Evolutionary conservation across 148 eudicot genomes (phyloP), one percentile per base, ranked within the genome.

Genomic region (Rhododendron williamsianum): DNA sequence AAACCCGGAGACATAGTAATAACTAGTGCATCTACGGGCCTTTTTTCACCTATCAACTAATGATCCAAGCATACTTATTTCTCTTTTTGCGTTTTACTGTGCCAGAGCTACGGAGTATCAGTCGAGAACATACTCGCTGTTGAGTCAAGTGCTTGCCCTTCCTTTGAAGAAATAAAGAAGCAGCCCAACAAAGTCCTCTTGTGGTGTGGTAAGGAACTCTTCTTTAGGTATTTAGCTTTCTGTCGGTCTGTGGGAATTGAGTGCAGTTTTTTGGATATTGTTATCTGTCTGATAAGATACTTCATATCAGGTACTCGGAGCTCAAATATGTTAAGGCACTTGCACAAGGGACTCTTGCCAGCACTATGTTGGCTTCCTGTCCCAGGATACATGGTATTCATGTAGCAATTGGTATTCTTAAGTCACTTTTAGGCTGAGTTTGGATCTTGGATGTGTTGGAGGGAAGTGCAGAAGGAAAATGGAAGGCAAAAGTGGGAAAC

Each of bases 261-360:
- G 13, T 8, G 25, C 38, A 71, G 21, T 30, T 27, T 30, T 21
- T 41, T 60, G 16, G 18, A 19, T 54, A n/a, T 77, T 54, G n/a
- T 38, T 63, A 11, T 25, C 16, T 69, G 16, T 27, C 36, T 69
- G 74, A 69, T 69, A 69, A 3, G 12, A 10, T 27, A 23, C 6
- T 49, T n/a, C 30, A 36, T 5, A 16, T 35, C 81, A 96, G 99
- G 98, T 38, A 95, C 96, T 18, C 90, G 93, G 43, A 95, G 92
- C 76, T 95, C 98, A 0, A 96, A 96, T 82, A 91, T 95, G 0
- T 16, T 95, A 78, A 85, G 98, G 89, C 98, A 96, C 74, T 86
- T 96, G 88, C 94, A 96, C 46, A 95, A 94, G 60, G 97, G 99
- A 4, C 92, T 96, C 79, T 87, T 94, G 46, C 99, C 98, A 2